Evolutionary conservation across 805 yeast species (phyloP), one percentile per base, ranked within the genome.

Genomic region (Hanseniaspora singularis): DNA sequence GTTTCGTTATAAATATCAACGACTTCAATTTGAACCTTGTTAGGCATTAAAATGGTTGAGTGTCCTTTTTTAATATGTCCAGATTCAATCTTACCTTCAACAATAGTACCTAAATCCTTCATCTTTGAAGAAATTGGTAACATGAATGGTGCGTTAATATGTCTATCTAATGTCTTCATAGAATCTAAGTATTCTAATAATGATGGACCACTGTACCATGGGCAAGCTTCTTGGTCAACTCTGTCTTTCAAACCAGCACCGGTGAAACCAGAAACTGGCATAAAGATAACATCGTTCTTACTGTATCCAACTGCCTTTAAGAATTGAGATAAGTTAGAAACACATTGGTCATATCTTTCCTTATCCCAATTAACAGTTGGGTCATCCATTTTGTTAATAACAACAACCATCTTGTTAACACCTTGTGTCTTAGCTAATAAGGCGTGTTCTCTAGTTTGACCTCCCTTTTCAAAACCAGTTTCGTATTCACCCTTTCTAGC

Each of bases 11-110:
- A 92, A 57, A 92, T 82, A 43, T 88, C 74, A 51, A 82, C 66
- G 26, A 92, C 88, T 67, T 92, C 98, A 52, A 92, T 84, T 20
- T 74, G 62, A 38, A 75, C 69, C 62, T 77, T 83, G 71, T 85
- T 87, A 52, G 99, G 99, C 99, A 92, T 92, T 64, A 92, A 67
- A 54, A 89, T 62, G 53, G 94, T 72, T 47, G 68, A 70, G 46
- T 74, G 72, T 54, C 83, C 82, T 69, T 84, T 88, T 69, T 79
- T 84, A 54, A 89, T 73, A 59, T 82, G 87, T 42, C 99, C 99
- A 49, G 94, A 79, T 71, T 88, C 99, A 61, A 92, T 83, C 72
- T 92, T 92, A 66, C 99, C 99, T 68, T 92, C 99, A 46, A 92
- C 92, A 53, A 92, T 78, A 43, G 97, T 87, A 65, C 99, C 99